phyloP scores from a whole-genome alignment of 2,329 filamentous ascomycete genomes.

The Chrysoporthe deuterocubensis region DNA sequence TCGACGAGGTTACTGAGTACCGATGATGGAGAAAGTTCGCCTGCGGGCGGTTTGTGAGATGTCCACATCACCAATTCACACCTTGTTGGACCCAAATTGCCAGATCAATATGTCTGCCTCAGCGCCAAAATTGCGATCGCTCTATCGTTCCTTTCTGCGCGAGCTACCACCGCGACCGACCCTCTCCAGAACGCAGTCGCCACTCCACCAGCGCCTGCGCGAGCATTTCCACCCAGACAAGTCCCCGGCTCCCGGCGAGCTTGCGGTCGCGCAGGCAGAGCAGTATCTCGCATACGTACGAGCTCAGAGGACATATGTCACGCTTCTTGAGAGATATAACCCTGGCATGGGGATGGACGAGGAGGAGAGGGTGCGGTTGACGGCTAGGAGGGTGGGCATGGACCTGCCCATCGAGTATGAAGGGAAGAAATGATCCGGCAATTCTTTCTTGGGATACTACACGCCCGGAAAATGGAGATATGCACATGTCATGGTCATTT shows the following conservation, averaged over 20 bases:
- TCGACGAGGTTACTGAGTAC: conserved; percentile 8
- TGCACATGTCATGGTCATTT: neutral
- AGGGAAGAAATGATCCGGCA: conserved; percentile 27
- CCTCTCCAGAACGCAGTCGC: conserved; percentile 62
- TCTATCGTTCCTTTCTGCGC: conserved; percentile 88
- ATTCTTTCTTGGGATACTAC: neutral
- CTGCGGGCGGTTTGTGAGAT: neutral
- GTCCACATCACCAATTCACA: neutral
- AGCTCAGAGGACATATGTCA: conserved; percentile 83
- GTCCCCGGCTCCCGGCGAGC: conserved; percentile 32
- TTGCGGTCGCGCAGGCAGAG: conserved; percentile 57
- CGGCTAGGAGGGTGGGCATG: conserved; percentile 88
- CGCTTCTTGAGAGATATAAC: conserved; percentile 88
- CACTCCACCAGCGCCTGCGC: conserved; percentile 72
- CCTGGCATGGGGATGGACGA: conserved; percentile 86
- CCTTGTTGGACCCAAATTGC: neutral
- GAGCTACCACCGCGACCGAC: conserved; percentile 77
- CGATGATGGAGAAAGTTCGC: neutral
- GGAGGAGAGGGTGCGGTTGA: conserved; percentile 82
- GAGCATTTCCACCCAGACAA: conserved; percentile 53
- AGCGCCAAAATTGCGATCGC: conserved; percentile 65
- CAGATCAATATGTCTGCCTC: conserved; percentile 37
- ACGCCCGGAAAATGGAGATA: neutral
- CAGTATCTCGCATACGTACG: conserved; percentile 81
- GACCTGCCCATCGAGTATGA: conserved; percentile 73